A percentile compares a stretch with the other conserved stretches of the same genome.
phyloP scores from a whole-genome alignment of 352 stramenopile species.

The Halophytophthora polymorphica region DNA sequence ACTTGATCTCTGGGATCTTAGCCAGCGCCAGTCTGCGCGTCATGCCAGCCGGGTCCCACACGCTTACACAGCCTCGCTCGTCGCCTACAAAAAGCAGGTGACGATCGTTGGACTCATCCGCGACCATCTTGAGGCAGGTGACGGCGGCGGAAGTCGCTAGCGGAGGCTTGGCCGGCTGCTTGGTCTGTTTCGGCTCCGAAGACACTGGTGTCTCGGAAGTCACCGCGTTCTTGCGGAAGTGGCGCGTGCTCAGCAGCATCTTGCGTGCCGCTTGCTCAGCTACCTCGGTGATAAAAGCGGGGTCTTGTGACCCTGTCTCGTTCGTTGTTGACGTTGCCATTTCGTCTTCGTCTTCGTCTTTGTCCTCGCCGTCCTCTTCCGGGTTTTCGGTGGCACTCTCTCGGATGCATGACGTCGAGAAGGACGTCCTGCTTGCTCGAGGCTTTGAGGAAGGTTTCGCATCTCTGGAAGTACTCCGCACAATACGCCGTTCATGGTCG shows the following conservation, averaged over 20 bases:
- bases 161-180: slow-evolving; percentile 2
- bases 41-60: slow-evolving; percentile 55
- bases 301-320: not conserved
- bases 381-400: slow-evolving; percentile 5
- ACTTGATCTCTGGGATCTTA: slow-evolving; percentile 61
- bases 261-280: slow-evolving; percentile 36
- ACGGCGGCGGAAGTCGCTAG: slow-evolving; percentile 25
- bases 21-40: slow-evolving; percentile 42
- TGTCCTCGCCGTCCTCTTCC: slow-evolving; percentile 9
- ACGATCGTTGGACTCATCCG: slow-evolving; percentile 34
- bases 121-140: slow-evolving; percentile 52
- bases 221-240: slow-evolving; percentile 21
- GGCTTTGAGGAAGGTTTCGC: no score
- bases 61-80: slow-evolving; percentile 38
- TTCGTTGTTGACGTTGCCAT: no score
- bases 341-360: not conserved
- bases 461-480: no score
- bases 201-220: slow-evolving; percentile 1
- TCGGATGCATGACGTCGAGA: no score
- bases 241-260: slow-evolving; percentile 25
- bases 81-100: slow-evolving; percentile 65
- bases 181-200: slow-evolving; percentile 2
- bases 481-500: slow-evolving; percentile 25
- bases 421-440: no score
- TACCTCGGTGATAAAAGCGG: slow-evolving; percentile 31